Evolutionary conservation across 78 protist species (phyloP), one percentile per base, ranked within the genome.

Genomic region (Chrysochromulina tobinii): DNA sequence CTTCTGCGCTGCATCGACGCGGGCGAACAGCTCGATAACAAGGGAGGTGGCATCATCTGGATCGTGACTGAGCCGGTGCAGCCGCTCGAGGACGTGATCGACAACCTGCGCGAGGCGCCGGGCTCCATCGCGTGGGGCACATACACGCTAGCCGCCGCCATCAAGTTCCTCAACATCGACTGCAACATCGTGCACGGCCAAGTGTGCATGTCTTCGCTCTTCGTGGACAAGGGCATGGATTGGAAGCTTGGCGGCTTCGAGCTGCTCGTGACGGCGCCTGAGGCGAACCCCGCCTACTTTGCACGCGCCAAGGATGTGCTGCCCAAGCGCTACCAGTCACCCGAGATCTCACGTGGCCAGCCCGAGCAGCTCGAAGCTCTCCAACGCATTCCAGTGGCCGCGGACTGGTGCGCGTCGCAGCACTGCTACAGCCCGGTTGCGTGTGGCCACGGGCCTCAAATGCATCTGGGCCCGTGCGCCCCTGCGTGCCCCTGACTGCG

Each of bases 181-280:
- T 54, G 87, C 87, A 53, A 51, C 64, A 79, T 50, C 27, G 57
- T 75, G 57, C 87, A 79, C 61, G 87, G 59, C 18, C 55, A 81
- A 17, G 8, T 92, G 27, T 77, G 79, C 53, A 2, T 48, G 8
- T 0, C 57, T 7, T 18, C 93, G n/a, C 8, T 93, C 75, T 93
- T 53, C 61, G 75, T 55, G 6, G 50, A 48, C 68, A 0, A 59
- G 53, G 55, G 73, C 51, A 92, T 92, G 50, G 95, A 93, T 23
- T 93, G 95, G 95, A 92, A 92, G 64, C 91, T 93, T 4, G 68
- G 79, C 51, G 90, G 89, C 17, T 23, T 92, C 57, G 95, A 90
- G 51, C 38, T 79, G 54, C n/a, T 66, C 15, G 0, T 3, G 20
- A 25, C 53, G 81, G 23, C 88, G 55, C 12, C 1, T 68, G 1